Evolutionary conservation across 176 grass and related monocot species (phyloP).

Genomic region (Paspalum vaginatum): DNA sequence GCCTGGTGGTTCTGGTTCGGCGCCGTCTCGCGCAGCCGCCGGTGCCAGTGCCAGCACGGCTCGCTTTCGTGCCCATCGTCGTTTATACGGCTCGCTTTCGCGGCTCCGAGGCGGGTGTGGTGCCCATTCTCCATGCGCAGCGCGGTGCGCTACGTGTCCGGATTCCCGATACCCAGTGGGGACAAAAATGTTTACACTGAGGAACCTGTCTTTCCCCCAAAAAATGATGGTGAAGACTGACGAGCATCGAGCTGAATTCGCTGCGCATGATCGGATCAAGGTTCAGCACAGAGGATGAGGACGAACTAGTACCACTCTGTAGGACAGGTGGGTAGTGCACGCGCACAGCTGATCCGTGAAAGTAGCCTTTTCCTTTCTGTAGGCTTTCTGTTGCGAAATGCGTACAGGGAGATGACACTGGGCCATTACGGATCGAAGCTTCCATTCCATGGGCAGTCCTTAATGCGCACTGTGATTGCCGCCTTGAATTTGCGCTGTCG

Average conservation of each 20-base stretch:
- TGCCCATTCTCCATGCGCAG: background rate
- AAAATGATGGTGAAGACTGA: no score
- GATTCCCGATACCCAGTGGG: background rate
- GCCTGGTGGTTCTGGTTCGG: background rate
- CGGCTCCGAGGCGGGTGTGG: background rate
- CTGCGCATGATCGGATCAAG: background rate
- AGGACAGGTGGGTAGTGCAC: background rate
- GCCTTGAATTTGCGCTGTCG: background rate
- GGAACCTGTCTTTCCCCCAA: background rate
- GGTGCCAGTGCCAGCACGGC: background rate
- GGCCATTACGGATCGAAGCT: conserved; percentile 6
- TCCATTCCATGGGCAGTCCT: background rate
- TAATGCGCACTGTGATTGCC: conserved; percentile 8
- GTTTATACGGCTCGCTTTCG: background rate
- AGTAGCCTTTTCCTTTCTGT: background rate
- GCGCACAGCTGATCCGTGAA: conserved; percentile 7
- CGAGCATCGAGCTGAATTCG: background rate
- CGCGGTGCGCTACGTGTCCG: conserved; percentile 12
- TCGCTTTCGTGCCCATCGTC: conserved; percentile 16
- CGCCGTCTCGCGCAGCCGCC: no score
- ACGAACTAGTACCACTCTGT: no score
- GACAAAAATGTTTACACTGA: background rate
- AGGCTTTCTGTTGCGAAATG: background rate
- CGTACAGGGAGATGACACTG: background rate
- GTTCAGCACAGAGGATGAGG: no score